Evolutionary conservation across 345 rosid species (phyloP), one percentile per base, ranked within the genome.

Genomic region (Ceriops zippeliana): DNA sequence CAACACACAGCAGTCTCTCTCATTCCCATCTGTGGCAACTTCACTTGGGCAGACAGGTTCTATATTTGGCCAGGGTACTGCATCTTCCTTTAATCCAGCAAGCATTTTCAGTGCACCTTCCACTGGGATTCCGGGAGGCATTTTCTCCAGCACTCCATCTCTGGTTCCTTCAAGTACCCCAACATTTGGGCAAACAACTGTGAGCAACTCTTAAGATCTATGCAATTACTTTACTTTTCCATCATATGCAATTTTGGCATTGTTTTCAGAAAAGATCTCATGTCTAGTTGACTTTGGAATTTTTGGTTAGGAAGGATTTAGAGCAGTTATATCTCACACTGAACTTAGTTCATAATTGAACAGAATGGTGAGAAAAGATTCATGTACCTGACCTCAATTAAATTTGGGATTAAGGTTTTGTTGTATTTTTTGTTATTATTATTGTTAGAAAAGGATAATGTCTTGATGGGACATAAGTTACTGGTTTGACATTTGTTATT

Each of bases 21-120:
- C 86, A 69, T 95, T 86, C 73, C 77, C 71, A 66, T 73, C 96
- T 34, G 76, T 71, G 27, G 32, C 76, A 19, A 77, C 87, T 37
- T 62, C 84, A 35, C 59, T 74, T 65, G 86, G 83, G 52, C 96
- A 85, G 86, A 72, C 96, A 61, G 82, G 84, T 37, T 80, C 90
- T 78, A 78, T 73, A 49, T 87, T 89, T 74, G 90, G 91, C 58
- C 93, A 78, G 68, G 66, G 61, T 52, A 66, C 84, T 61, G 35
- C 92, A 54, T 21, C 83, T 22, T 84, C 58, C 22, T 65, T 65
- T 26, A 21, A 10, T 46, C 38, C 62, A 28, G 21, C 57, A 46
- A 47, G 69, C 81, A 66, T 72, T 53, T 91, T 87, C 74, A 81
- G 52, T 66, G 69, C 86, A 58, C 87, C 90, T 65, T 79, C 88